phyloP scores from a whole-genome alignment of 1,284 basidiomycete genomes.

The Somion occarium region DNA sequence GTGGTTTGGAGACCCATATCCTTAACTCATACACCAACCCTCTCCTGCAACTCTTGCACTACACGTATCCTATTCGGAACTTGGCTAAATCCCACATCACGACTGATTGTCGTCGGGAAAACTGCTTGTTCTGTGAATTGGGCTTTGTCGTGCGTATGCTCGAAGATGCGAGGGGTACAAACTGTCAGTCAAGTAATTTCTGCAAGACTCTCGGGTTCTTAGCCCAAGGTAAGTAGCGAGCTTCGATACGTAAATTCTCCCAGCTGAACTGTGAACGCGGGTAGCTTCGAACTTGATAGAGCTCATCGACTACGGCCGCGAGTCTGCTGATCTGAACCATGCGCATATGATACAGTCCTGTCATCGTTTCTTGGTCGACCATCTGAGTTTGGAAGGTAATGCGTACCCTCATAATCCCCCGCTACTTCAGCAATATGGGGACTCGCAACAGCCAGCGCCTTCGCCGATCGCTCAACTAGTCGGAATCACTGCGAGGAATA shows the following conservation, averaged over 20 bases:
- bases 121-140: slow-evolving; percentile 93
- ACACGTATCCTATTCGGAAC: slow-evolving; percentile 71
- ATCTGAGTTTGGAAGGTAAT: slow-evolving; percentile 68
- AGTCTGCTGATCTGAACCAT: slow-evolving; percentile 70
- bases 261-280: neutral
- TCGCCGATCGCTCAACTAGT: slow-evolving; percentile 79
- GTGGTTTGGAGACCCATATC: slow-evolving; percentile 96
- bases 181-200: slow-evolving; percentile 97
- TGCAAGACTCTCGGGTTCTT: slow-evolving; percentile 86
- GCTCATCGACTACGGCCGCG: slow-evolving; percentile 84
- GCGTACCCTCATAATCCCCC: slow-evolving; percentile 55
- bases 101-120: slow-evolving; percentile 81
- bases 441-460: slow-evolving; percentile 29
- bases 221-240: slow-evolving; percentile 57
- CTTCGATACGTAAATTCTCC: too few species aligned
- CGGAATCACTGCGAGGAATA: slow-evolving; percentile 71
- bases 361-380: slow-evolving; percentile 90
- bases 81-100: slow-evolving; percentile 91
- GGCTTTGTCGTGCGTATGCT: slow-evolving; percentile 96
- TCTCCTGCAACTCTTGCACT: slow-evolving; percentile 88
- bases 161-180: slow-evolving; percentile 89
- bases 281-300: slow-evolving; percentile 77
- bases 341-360: slow-evolving; percentile 90
- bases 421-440: slow-evolving; percentile 13
- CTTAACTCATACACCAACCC: slow-evolving; percentile 97